phyloP scores from a whole-genome alignment of 768 basidiomycete species.

The Trichaptum fuscoviolaceum region DNA sequence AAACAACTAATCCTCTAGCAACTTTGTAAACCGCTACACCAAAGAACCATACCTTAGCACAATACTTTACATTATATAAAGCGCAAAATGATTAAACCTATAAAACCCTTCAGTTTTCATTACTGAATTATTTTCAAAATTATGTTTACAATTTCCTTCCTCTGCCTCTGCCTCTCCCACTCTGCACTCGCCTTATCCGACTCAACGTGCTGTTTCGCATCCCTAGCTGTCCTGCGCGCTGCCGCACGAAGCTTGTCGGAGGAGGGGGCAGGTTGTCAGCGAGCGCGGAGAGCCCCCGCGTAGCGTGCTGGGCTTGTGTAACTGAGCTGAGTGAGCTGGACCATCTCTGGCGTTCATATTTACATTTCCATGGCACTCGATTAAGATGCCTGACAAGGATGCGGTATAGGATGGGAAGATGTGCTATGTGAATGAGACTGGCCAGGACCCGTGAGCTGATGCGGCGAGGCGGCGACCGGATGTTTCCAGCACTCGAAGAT shows the following conservation, averaged over 20 bases:
- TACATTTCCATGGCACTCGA: constrained; percentile 19
- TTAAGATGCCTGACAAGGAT: constrained; percentile 15
- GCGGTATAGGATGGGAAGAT: background rate
- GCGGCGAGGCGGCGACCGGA: constrained; percentile 3
- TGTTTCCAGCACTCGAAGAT: background rate
- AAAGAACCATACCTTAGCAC: too few species aligned
- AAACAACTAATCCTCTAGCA: too few species aligned
- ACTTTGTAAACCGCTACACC: too few species aligned
- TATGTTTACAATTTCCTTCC: background rate
- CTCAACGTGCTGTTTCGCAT: constrained; percentile 51
- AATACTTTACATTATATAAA: too few species aligned
- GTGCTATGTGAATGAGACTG: constrained; percentile 2
- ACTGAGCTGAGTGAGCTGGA: constrained; percentile 15
- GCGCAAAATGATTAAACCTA: too few species aligned
- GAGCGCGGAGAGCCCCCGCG: constrained; percentile 7
- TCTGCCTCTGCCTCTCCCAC: constrained; percentile 18
- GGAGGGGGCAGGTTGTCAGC: constrained; percentile 56
- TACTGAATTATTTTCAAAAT: too few species aligned
- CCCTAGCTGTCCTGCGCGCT: constrained; percentile 63
- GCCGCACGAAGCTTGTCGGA: constrained; percentile 72
- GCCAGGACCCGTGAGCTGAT: constrained; percentile 4
- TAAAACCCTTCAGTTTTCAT: too few species aligned
- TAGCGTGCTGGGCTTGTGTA: constrained; percentile 19
- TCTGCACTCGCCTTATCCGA: constrained; percentile 58
- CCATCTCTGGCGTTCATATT: constrained; percentile 17